These are phyloP conservation scores for Euphorbia lathyris DNA, from an alignment of 345 rosid genomes.

Conservation along the genomic window DNA sequence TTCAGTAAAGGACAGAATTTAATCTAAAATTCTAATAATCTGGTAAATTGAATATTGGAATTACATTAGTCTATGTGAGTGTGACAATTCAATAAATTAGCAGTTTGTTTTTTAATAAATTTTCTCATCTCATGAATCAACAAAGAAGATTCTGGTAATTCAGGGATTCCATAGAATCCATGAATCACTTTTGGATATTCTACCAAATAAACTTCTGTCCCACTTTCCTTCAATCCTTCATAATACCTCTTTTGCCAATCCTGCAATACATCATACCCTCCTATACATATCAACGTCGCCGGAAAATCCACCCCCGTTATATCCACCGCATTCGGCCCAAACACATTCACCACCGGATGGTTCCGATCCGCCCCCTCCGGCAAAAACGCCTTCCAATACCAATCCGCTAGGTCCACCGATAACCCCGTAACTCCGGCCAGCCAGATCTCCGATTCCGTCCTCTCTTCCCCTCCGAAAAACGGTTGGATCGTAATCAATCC, in stretches of 20 bases:
- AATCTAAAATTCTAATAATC: too few relatives aligned
- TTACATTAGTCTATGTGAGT: neutral
- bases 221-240: conserved; percentile 19
- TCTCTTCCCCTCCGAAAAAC: conserved; percentile 24
- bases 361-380: conserved; percentile 15
- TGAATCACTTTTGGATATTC: conserved; percentile 21
- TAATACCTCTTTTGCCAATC: conserved; percentile 27
- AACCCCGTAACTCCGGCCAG: neutral
- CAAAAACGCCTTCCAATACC: conserved; percentile 15
- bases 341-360: conserved; percentile 20
- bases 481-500: conserved; percentile 15
- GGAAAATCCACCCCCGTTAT: conserved; percentile 15
- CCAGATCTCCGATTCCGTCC: conserved; percentile 7
- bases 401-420: neutral
- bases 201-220: conserved; percentile 18
- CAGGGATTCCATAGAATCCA: neutral
- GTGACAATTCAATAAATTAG: neutral
- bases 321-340: conserved; percentile 17
- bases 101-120: conserved; percentile 18
- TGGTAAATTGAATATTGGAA: neutral
- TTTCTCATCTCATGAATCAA: conserved; percentile 18
- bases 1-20: too few relatives aligned
- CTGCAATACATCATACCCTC: conserved; percentile 19
- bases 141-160: conserved; percentile 14
- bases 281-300: conserved; percentile 1